Conservation (phyloP, 257 asterid genomes). For the Fraxinus anomala region DNA sequence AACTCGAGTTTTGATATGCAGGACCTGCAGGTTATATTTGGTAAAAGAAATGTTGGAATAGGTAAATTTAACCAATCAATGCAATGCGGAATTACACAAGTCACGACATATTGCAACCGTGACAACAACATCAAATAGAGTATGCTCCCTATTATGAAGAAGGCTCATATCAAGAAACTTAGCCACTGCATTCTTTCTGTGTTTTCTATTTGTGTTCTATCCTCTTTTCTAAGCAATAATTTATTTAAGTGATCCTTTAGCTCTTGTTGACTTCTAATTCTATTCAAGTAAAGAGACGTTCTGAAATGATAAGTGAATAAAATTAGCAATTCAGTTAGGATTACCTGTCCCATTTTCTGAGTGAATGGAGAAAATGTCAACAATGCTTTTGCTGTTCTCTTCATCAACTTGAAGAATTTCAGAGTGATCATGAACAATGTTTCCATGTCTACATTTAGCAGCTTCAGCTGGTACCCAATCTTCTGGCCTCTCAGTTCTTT, state of each 20-base stretch:
- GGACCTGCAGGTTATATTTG: slow-evolving; percentile 33
- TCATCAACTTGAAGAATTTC: slow-evolving; percentile 44
- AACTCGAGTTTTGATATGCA: slow-evolving; percentile 44
- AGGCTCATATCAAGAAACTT: background rate
- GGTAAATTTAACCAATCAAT: background rate
- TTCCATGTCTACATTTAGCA: slow-evolving; percentile 30
- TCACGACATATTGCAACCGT: background rate
- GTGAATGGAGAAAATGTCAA: slow-evolving; percentile 66
- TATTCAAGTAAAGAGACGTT: background rate
- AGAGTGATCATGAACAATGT: slow-evolving; percentile 27
- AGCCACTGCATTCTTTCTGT: background rate
- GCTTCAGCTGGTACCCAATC: slow-evolving; percentile 91
- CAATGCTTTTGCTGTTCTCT: slow-evolving; percentile 35
- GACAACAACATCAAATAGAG: background rate
- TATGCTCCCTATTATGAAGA: background rate
- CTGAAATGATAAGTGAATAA: background rate
- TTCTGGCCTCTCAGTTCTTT: slow-evolving; percentile 80
- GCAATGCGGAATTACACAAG: slow-evolving; percentile 1
- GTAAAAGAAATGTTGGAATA: slow-evolving; percentile 24
- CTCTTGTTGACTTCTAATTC: background rate
- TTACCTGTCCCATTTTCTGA: slow-evolving; percentile 41
- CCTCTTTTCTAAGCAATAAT: background rate
- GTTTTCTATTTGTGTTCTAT: background rate
- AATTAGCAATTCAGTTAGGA: background rate
- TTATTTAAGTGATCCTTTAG: background rate